Percentiles rank a stretch among this genome's conserved stretches.
Conservation (phyloP, 306 rosid genomes). For the Rubus parviflorus region DNA sequence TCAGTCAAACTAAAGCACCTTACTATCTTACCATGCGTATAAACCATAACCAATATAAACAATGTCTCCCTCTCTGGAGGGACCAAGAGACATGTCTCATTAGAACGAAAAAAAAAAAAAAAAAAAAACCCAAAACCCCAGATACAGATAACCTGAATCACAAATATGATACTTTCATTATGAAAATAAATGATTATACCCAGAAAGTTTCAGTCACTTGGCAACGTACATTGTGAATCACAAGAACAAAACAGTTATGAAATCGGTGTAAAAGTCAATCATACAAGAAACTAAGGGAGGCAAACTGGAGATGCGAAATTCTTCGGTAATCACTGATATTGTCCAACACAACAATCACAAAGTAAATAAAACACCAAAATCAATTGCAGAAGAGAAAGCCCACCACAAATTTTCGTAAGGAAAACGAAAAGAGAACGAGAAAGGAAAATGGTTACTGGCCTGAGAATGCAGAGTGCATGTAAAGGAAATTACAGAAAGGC, state of each 20-base stretch:
- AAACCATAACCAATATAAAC: not conserved
- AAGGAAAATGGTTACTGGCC: slow-evolving; percentile 36
- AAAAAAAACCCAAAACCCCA: slow-evolving; percentile 1
- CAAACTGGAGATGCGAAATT: not conserved
- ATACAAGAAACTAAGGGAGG: not conserved
- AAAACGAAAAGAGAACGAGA: slow-evolving; percentile 2
- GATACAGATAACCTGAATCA: not conserved
- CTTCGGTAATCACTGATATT: not conserved
- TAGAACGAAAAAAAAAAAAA: not conserved
- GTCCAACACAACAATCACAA: not conserved
- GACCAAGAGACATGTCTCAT: not conserved
- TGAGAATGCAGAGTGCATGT: slow-evolving; percentile 43
- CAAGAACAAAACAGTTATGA: not conserved
- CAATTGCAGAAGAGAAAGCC: slow-evolving; percentile 21
- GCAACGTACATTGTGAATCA: slow-evolving; percentile 4
- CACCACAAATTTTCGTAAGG: slow-evolving; percentile 11
- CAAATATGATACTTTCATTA: not conserved
- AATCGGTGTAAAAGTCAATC: not conserved
- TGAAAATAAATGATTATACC: not conserved
- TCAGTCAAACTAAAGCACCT: not conserved
- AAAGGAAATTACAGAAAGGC: too few relatives aligned
- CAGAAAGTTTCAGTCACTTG: not conserved
- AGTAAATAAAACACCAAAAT: slow-evolving; percentile 17
- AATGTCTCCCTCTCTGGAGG: not conserved
- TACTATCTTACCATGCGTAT: not conserved